Evolutionary conservation across 768 basidiomycete species (phyloP).

Genomic region (Hygrocybe punicea): DNA sequence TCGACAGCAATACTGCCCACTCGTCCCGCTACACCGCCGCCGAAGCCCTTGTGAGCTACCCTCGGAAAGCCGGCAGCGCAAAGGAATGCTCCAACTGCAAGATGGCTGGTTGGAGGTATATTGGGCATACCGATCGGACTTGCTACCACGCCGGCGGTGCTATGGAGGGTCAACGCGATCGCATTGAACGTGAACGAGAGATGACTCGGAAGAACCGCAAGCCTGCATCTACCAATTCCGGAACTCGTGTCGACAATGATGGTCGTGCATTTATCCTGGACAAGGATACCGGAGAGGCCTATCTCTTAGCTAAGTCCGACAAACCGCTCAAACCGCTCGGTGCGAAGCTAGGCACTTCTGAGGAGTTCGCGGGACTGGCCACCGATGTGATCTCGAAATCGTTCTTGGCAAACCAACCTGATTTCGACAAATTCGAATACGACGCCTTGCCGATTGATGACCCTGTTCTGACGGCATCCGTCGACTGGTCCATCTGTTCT

Average conservation of each 20-base stretch:
- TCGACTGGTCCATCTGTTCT: neutral
- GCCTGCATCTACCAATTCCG: neutral
- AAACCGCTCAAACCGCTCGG: neutral
- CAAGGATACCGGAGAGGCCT: neutral
- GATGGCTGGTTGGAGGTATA: too few species aligned
- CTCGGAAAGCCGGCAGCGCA: too few species aligned
- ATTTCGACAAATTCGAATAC: neutral
- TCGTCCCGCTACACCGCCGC: constrained; percentile 7
- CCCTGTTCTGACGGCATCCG: neutral
- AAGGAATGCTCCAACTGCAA: too few species aligned
- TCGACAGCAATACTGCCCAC: neutral
- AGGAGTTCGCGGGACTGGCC: neutral
- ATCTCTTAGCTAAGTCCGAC: neutral
- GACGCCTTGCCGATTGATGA: neutral
- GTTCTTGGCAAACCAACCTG: neutral
- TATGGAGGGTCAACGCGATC: constrained; percentile 5
- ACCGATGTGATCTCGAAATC: neutral
- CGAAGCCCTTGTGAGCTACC: neutral
- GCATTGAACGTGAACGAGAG: neutral
- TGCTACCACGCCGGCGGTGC: constrained; percentile 7
- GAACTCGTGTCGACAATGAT: neutral
- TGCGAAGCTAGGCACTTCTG: neutral
- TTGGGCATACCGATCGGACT: neutral
- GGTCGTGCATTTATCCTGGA: neutral
- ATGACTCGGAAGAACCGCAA: neutral